Base-by-base conservation (phyloP, 1,139 yeast genomes). In the Saccharomyces hybrid region DNA sequence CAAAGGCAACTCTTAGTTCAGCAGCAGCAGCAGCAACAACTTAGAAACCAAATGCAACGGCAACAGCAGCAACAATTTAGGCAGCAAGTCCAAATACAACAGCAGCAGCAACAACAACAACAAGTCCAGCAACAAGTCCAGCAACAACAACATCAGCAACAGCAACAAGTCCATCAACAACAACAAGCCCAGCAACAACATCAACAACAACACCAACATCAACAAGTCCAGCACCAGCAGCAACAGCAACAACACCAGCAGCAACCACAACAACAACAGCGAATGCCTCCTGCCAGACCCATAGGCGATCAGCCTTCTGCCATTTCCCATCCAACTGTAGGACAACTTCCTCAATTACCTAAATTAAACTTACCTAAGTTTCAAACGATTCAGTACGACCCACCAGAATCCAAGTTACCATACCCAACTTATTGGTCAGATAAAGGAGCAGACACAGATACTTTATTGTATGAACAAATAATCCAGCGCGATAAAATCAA, bases 381-480 rank as follows among this genome's bases (percentile, higher is more conserved):
- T 46, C 69, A 65, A 53, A 61, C 62, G 0, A 60, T 69, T 7
- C 60, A 60, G 14, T 65, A 63, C 38, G 70, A 69, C 47, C 70
- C 68, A 21, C 68, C 68, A 1, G 68, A 66, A 44, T 42, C 59
- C 3, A 59, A 55, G 42, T 49, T 72, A 54, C 72, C 71, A 2
- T 56, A 62, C 11, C 61, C 67, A 12, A 62, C 65, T 21, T 79
- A 78, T 60, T 86, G 91, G 93, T 82, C 88, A 0, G 78, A 59
- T 0, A 72, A 75, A 54, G 71, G 72, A 5, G 73, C 78, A 0
- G 66, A 82, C 1, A 66, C 75, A 1, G 85, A 83, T 57, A 70
- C 83, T 11, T 66, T 74, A 52, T 60, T 82, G 21, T 86, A 85
- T 64, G 95, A 86, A 64, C 78, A 78, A 52, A 68, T 84, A 11